Percentiles rank a stretch among this genome's conserved stretches.
Evolutionary conservation across 805 yeast genomes (phyloP).

Genomic region (Candida dendrica): DNA sequence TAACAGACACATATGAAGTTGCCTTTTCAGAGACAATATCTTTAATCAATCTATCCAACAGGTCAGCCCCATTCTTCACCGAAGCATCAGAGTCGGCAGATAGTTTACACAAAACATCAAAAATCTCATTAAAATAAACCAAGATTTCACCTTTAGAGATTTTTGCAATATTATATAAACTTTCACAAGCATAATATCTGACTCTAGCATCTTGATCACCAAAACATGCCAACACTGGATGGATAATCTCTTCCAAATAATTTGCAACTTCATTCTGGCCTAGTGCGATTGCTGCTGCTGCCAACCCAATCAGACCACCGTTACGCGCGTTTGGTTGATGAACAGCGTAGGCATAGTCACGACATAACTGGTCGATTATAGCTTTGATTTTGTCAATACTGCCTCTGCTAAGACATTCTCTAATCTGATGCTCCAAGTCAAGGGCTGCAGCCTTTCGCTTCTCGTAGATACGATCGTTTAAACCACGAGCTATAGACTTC

Average conservation of each 20-base stretch:
- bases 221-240: conserved; percentile 91
- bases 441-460: conserved; percentile 72
- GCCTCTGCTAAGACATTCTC: conserved; percentile 54
- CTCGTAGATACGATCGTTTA: conserved; percentile 69
- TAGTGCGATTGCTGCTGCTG: conserved; percentile 90
- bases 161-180: conserved; percentile 90
- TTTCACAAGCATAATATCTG: conserved; percentile 93
- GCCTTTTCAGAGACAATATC: conserved; percentile 95
- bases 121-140: conserved; percentile 86
- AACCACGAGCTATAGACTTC: conserved; percentile 57
- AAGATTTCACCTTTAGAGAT: conserved; percentile 94
- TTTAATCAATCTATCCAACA: conserved; percentile 81
- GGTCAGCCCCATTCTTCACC: conserved; percentile 92
- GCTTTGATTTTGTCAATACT: conserved; percentile 53
- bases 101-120: conserved; percentile 83
- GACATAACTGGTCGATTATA: conserved; percentile 66
- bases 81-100: conserved; percentile 88
- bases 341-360: conserved; percentile 73
- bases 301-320: conserved; percentile 93
- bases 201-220: conserved; percentile 98
- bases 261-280: conserved; percentile 78
- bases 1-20: conserved; percentile 72
- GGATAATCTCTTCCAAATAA: conserved; percentile 78
- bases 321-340: conserved; percentile 85
- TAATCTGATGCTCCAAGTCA: conserved; percentile 71